A percentile compares a stretch with the other conserved stretches of the same genome.
phyloP scores from a whole-genome alignment of 2,329 filamentous ascomycete species.

The Calonectria naviculata region DNA sequence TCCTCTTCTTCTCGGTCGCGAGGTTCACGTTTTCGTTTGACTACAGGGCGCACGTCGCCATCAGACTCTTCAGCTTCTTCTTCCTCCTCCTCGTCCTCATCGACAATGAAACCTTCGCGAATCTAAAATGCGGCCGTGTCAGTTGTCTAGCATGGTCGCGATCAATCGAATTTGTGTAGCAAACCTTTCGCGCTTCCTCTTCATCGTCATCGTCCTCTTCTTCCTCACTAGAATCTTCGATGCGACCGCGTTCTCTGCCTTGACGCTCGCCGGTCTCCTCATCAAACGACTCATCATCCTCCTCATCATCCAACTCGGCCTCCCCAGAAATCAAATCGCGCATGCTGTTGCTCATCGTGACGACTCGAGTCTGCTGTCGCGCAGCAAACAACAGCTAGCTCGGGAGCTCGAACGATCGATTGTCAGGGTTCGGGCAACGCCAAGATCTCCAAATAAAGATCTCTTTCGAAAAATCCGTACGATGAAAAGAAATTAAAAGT shows the following conservation, averaged over 20 bases:
- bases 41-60: constrained; percentile 61
- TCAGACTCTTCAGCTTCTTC: constrained; percentile 72
- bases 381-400: constrained; percentile 39
- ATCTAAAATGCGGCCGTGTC: constrained; percentile 64
- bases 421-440: constrained; percentile 4
- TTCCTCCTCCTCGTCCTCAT: constrained; percentile 84
- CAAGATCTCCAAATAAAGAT: background rate
- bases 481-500: constrained; percentile 5
- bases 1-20: constrained; percentile 86
- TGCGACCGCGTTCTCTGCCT: constrained; percentile 47
- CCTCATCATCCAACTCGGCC: constrained; percentile 87
- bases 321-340: constrained; percentile 84
- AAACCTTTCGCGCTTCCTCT: constrained; percentile 81
- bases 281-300: constrained; percentile 85
- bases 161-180: constrained; percentile 33
- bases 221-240: constrained; percentile 91
- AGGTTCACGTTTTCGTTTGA: constrained; percentile 81
- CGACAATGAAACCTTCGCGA: constrained; percentile 95
- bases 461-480: background rate
- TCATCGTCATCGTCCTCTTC: constrained; percentile 94
- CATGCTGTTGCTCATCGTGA: constrained; percentile 72
- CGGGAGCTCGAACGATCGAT: constrained; percentile 25
- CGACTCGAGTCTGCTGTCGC: constrained; percentile 38
- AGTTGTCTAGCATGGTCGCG: background rate
- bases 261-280: constrained; percentile 76